Conservation (phyloP, 768 basidiomycete species). For the Austroboletus eburneus region DNA sequence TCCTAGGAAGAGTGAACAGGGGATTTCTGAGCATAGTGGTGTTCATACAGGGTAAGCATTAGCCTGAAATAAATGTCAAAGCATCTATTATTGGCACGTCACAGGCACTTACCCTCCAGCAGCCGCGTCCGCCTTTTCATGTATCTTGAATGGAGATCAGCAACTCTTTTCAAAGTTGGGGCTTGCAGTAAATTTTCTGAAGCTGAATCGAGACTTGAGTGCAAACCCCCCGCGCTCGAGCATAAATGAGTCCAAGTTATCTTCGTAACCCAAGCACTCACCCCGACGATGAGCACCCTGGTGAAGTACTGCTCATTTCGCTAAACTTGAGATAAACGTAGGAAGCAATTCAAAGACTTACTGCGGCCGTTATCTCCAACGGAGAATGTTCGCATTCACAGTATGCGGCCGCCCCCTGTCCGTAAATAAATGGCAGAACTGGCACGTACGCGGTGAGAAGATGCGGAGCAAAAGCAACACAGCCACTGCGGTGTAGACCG, state of each 20-base stretch:
- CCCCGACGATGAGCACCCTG: slow-evolving; percentile 24
- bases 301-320: background rate
- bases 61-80: slow-evolving; percentile 21
- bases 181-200: slow-evolving; percentile 39
- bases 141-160: slow-evolving; percentile 30
- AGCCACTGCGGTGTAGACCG: slow-evolving; percentile 20
- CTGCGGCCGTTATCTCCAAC: background rate
- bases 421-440: too few relatives aligned
- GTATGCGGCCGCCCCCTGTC: too few relatives aligned
- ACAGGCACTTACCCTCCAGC: slow-evolving; percentile 44
- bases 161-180: background rate
- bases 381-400: background rate
- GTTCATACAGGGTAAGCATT: slow-evolving; percentile 26
- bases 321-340: background rate
- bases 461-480: slow-evolving; percentile 1
- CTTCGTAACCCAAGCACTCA: slow-evolving; percentile 1
- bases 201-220: slow-evolving; percentile 35
- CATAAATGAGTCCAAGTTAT: background rate
- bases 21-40: background rate
- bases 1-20: slow-evolving; percentile 28
- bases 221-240: slow-evolving; percentile 39
- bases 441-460: too few relatives aligned
- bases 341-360: too few relatives aligned
- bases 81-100: background rate
- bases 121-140: slow-evolving; percentile 44